Evolutionary conservation across 1,139 yeast species (phyloP).

Genomic region (Fermentozyma sake): DNA sequence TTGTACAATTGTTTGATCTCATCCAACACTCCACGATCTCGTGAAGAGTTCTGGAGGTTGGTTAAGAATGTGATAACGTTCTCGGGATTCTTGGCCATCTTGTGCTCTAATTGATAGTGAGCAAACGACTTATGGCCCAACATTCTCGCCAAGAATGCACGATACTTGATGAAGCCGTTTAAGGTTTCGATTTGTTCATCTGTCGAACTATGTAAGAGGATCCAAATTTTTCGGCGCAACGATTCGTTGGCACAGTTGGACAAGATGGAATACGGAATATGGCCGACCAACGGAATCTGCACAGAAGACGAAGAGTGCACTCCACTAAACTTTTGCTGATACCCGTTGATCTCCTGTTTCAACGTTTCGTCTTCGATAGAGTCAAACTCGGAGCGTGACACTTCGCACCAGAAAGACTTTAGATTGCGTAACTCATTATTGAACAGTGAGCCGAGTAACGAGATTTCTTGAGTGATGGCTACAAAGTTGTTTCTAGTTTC

Average conservation of each 20-base stretch:
- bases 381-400: slow-evolving; percentile 29
- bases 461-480: slow-evolving; percentile 73
- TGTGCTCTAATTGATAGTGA: slow-evolving; percentile 79
- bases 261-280: slow-evolving; percentile 62
- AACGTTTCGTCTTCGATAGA: slow-evolving; percentile 19
- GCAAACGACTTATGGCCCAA: slow-evolving; percentile 72
- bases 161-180: slow-evolving; percentile 53
- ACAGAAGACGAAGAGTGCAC: slow-evolving; percentile 16
- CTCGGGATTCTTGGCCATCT: slow-evolving; percentile 82
- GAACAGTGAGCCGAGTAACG: slow-evolving; percentile 79
- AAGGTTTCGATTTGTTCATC: slow-evolving; percentile 57
- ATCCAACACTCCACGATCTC: not conserved
- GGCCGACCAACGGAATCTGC: slow-evolving; percentile 65
- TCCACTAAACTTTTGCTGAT: slow-evolving; percentile 18
- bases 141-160: slow-evolving; percentile 70
- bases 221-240: slow-evolving; percentile 70
- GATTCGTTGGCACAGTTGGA: slow-evolving; percentile 53
- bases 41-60: slow-evolving; percentile 49
- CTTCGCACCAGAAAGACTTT: slow-evolving; percentile 36
- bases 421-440: slow-evolving; percentile 49
- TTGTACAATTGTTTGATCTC: slow-evolving; percentile 2
- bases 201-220: slow-evolving; percentile 59
- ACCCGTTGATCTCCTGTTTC: slow-evolving; percentile 22
- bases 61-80: slow-evolving; percentile 68
- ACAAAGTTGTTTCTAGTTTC: slow-evolving; percentile 68